Percentiles rank a stretch among this genome's conserved stretches.
These are phyloP conservation scores for Acanthamoeba lenticulata DNA, from an alignment of 208 protist species.

Conservation along the genomic window DNA sequence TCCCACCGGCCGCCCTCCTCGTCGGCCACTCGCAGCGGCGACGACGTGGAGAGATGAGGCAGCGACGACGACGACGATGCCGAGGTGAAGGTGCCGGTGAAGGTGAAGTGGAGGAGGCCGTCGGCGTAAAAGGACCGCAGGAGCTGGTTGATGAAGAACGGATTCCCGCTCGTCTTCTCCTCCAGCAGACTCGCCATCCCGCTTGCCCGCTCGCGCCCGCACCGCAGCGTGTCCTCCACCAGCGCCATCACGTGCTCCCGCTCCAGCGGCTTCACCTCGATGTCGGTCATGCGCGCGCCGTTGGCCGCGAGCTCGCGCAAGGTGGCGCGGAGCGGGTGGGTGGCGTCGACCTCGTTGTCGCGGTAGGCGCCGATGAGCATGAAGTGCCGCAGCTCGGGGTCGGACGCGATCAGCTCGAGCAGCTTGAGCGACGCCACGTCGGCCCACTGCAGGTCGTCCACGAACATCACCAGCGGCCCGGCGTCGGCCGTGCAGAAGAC, in stretches of 20 bases:
- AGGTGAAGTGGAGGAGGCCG: constrained; percentile 6
- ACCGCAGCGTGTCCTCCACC: constrained; percentile 49
- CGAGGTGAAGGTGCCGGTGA: too few relatives aligned
- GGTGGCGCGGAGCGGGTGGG: constrained; percentile 9
- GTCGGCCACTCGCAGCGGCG: not conserved
- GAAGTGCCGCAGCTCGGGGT: not conserved
- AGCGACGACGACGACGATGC: too few relatives aligned
- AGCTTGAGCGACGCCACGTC: constrained; percentile 59
- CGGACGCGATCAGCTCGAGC: constrained; percentile 26
- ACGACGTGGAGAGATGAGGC: too few relatives aligned
- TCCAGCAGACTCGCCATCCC: constrained; percentile 4
- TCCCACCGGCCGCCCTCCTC: constrained; percentile 28
- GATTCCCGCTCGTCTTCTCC: constrained; percentile 55
- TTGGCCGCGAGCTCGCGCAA: not conserved
- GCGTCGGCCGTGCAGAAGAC: not conserved
- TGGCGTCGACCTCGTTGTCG: constrained; percentile 46
- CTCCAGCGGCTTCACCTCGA: constrained; percentile 44
- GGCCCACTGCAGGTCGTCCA: constrained; percentile 68
- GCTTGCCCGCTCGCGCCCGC: not conserved
- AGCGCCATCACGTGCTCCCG: constrained; percentile 3
- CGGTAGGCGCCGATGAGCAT: constrained; percentile 65
- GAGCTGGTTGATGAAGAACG: constrained; percentile 70
- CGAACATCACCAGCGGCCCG: constrained; percentile 59
- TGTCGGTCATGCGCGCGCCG: not conserved
- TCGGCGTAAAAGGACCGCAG: constrained; percentile 50